Conservation (phyloP, 2,329 filamentous ascomycete species). For the Colletotrichum melonis region DNA sequence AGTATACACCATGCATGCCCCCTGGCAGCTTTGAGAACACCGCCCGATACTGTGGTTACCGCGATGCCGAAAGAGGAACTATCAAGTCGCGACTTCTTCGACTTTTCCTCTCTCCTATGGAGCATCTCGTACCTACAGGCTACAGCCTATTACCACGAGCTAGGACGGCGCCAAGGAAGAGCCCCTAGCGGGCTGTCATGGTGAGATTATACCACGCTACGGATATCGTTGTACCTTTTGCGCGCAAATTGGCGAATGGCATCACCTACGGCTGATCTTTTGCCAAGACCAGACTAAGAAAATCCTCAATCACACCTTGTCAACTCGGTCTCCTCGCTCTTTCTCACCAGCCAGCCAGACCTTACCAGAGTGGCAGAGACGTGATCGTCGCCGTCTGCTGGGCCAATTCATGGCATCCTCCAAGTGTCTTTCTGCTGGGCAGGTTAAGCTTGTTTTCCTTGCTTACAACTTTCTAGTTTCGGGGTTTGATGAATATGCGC, state of each 20-base stretch:
- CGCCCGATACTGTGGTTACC: background rate
- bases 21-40: background rate
- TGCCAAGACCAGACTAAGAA: background rate
- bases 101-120: background rate
- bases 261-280: background rate
- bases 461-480: no score
- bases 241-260: constrained; percentile 6
- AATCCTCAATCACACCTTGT: background rate
- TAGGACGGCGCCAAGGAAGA: background rate
- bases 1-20: background rate
- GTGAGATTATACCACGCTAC: background rate
- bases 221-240: background rate
- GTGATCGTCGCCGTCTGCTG: background rate
- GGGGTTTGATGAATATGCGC: no score
- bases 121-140: background rate
- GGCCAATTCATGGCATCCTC: background rate
- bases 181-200: background rate
- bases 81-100: background rate
- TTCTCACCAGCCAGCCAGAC: background rate
- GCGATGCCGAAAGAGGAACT: background rate
- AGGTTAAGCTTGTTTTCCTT: background rate
- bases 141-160: background rate
- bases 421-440: no score
- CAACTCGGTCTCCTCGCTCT: background rate
- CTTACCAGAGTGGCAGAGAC: no score